Evolutionary conservation across 768 basidiomycete species (phyloP).

Genomic region (Boletus huronensis): DNA sequence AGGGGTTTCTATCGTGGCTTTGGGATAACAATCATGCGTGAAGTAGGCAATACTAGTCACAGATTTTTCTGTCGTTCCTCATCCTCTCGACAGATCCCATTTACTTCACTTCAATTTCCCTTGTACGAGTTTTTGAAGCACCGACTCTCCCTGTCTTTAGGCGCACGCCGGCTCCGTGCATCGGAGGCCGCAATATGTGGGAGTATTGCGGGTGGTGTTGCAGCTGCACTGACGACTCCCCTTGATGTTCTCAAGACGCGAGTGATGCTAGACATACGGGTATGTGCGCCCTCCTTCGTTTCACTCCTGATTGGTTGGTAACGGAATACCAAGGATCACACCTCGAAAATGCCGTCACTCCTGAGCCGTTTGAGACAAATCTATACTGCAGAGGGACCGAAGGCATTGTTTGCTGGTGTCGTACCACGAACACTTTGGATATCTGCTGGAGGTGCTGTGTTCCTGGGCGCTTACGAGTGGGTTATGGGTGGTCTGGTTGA

Average conservation of each 20-base stretch:
- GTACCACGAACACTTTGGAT: conserved; percentile 96
- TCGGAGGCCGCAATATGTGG: conserved; percentile 87
- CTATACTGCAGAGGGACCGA: conserved; percentile 63
- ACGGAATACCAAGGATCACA: conserved; percentile 41
- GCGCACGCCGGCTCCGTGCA: conserved; percentile 56
- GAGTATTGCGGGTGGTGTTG: conserved; percentile 84
- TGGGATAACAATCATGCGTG: conserved; percentile 69
- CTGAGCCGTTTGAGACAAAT: conserved; percentile 59
- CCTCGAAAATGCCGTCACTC: conserved; percentile 53
- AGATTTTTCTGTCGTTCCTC: background rate
- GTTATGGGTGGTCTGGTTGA: conserved; percentile 49
- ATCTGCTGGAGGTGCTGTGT: conserved; percentile 93
- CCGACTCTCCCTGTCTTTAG: conserved; percentile 51
- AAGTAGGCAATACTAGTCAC: conserved; percentile 36
- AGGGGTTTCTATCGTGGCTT: conserved; percentile 88
- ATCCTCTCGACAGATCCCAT: conserved; percentile 69
- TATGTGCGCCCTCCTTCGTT: conserved; percentile 33
- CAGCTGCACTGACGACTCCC: conserved; percentile 89
- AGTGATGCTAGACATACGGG: conserved; percentile 90
- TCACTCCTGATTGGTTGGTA: background rate
- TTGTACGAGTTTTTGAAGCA: conserved; percentile 86
- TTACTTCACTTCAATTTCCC: conserved; percentile 94
- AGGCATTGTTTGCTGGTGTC: conserved; percentile 80
- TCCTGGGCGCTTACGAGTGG: conserved; percentile 95
- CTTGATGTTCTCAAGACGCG: conserved; percentile 96